Conservation (phyloP, 345 rosid genomes). For the Eucalyptus tenuipes region DNA sequence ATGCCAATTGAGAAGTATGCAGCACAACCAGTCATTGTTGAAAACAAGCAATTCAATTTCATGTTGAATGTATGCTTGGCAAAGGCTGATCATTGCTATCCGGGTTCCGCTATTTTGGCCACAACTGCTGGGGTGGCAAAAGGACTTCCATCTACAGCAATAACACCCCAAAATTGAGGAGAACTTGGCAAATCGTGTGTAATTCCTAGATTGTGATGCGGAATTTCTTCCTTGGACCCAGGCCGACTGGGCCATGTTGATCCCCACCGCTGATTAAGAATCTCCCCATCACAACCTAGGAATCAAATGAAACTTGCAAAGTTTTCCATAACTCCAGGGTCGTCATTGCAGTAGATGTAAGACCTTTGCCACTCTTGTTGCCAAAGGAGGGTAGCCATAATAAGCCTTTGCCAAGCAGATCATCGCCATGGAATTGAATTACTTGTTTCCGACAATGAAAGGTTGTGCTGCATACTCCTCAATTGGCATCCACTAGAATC, state of each 20-base stretch:
- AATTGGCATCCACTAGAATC: slow-evolving; percentile 54
- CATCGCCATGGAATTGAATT: slow-evolving; percentile 10
- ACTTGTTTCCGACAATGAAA: slow-evolving; percentile 19
- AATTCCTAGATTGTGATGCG: neutral
- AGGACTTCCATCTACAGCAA: neutral
- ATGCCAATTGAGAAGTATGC: slow-evolving; percentile 49
- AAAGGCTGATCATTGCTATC: neutral
- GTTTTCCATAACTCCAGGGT: no score
- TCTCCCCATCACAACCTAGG: no score
- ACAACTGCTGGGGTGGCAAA: slow-evolving; percentile 38
- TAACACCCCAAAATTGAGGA: neutral
- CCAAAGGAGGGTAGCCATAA: slow-evolving; percentile 20
- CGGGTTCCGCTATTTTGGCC: neutral
- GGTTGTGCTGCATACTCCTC: slow-evolving; percentile 53
- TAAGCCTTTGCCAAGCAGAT: slow-evolving; percentile 31
- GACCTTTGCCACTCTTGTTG: slow-evolving; percentile 28
- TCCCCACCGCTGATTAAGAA: neutral
- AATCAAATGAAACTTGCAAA: no score
- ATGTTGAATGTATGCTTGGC: no score
- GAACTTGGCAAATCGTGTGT: neutral
- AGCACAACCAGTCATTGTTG: rapidly evolving
- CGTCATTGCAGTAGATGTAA: slow-evolving; percentile 36
- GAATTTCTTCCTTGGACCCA: neutral
- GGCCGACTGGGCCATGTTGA: neutral
- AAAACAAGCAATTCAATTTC: neutral